A percentile compares a stretch with the other conserved stretches of the same genome.
Evolutionary conservation across 2,329 filamentous ascomycete species (phyloP).

Genomic region (Knufia petricola): DNA sequence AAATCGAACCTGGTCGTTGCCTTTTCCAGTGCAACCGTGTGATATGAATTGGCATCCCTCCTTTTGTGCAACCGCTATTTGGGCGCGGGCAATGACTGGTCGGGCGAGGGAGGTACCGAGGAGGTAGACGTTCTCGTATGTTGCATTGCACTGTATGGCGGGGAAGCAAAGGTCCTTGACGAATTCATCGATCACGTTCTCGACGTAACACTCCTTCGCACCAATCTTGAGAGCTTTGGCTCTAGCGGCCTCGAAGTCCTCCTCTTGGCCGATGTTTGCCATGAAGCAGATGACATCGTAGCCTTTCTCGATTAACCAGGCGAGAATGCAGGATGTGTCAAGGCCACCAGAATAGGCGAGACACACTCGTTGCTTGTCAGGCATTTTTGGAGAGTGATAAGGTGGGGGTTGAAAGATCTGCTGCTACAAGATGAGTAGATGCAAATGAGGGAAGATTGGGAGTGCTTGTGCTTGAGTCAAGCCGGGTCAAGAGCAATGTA

Average conservation of each 20-base stretch:
- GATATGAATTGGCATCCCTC: constrained; percentile 33
- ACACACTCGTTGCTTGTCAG: constrained; percentile 13
- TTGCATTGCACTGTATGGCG: constrained; percentile 61
- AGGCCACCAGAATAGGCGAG: constrained; percentile 41
- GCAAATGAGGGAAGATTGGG: too few species aligned
- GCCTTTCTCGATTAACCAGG: constrained; percentile 37
- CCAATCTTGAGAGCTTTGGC: constrained; percentile 54
- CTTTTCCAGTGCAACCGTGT: constrained; percentile 41
- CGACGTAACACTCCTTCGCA: constrained; percentile 47
- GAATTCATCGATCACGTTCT: constrained; percentile 63
- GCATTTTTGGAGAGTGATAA: constrained; percentile 3
- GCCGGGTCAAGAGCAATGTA: too few species aligned
- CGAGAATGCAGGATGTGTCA: constrained; percentile 49
- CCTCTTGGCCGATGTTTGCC: constrained; percentile 62
- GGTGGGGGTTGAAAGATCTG: not conserved
- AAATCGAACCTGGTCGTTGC: constrained; percentile 41
- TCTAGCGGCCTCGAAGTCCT: constrained; percentile 67
- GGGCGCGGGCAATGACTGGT: constrained; percentile 39
- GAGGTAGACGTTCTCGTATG: constrained; percentile 22
- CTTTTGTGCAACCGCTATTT: constrained; percentile 32
- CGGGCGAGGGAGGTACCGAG: constrained; percentile 30
- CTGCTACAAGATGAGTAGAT: not conserved
- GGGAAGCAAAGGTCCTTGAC: constrained; percentile 73
- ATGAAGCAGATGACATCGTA: constrained; percentile 56
- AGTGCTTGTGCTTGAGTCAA: too few species aligned